Evolutionary conservation across 2,329 filamentous ascomycete species (phyloP).

Genomic region (Pseudogymnoascus sp.): DNA sequence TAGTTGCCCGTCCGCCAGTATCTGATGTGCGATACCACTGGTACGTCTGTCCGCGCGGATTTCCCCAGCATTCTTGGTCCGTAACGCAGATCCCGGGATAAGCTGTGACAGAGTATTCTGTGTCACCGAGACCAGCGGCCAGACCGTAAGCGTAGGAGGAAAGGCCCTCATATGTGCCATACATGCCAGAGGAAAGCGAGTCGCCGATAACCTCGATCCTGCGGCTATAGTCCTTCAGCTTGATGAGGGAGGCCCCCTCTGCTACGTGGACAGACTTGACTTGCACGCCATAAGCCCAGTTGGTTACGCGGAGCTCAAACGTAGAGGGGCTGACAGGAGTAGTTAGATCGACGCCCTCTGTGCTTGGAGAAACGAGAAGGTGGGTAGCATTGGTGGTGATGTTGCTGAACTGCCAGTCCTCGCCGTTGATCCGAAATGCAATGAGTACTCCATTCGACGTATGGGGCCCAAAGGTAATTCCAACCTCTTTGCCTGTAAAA

Average conservation of each 20-base stretch:
- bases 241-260: slow-evolving; percentile 36
- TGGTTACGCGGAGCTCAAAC: slow-evolving; percentile 52
- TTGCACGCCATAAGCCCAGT: slow-evolving; percentile 53
- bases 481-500: slow-evolving; percentile 20
- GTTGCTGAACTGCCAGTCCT: slow-evolving; percentile 55
- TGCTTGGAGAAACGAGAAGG: slow-evolving; percentile 41
- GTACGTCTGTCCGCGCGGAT: slow-evolving; percentile 40
- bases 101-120: slow-evolving; percentile 49
- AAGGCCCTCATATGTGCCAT: slow-evolving; percentile 49
- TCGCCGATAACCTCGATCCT: slow-evolving; percentile 38
- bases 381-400: slow-evolving; percentile 48
- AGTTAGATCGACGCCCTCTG: slow-evolving; percentile 37
- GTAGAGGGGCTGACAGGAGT: slow-evolving; percentile 36
- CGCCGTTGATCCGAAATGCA: slow-evolving; percentile 48
- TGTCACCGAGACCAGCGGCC: slow-evolving; percentile 47
- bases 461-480: slow-evolving; percentile 20
- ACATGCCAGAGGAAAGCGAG: slow-evolving; percentile 47
- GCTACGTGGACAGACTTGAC: slow-evolving; percentile 44
- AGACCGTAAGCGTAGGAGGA: slow-evolving; percentile 49
- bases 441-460: slow-evolving; percentile 35
- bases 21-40: slow-evolving; percentile 52
- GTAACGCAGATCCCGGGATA: slow-evolving; percentile 50
- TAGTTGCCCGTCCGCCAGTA: slow-evolving; percentile 26
- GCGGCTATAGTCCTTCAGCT: slow-evolving; percentile 30
- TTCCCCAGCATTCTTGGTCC: slow-evolving; percentile 48